Base-by-base conservation (phyloP, 306 rosid genomes). In the Cucurbita pepo region DNA sequence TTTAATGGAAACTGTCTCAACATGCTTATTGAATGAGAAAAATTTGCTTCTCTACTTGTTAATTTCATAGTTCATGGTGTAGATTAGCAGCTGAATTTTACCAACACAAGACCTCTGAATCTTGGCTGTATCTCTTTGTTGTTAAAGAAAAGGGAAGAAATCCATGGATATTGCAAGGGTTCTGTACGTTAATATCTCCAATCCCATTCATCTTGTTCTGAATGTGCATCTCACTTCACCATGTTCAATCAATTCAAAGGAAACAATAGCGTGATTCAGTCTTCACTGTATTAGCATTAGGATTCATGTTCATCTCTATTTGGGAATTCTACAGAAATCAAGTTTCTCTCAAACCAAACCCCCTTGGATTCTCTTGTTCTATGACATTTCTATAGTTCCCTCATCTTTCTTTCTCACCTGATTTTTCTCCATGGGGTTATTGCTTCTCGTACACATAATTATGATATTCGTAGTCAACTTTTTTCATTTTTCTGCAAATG, bases 1-100 rank as follows among this genome's bases (percentile, higher is more conserved):
- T 16, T 40, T 19, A 65, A 69, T 77, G 59, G 12, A 8, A 70
- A 19, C 13, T 66, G 51, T 45, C 63, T 45, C 78, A 79, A 41
- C 61, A 71, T 79, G 82, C 72, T 48, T 73, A 56, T 51, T 61
- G 52, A 78, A 76, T 61, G 78, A 79, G 78, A 73, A 40, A 63
- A 63, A 73, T 51, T 69, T 67, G 71, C 64, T 43, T 21, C 76
- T 47, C 22, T 9, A 25, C 77, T 83, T 74, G 81, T 47, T 41
- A 19, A 41, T 72, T 52, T 51, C 57, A 6, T 56, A 72, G 67
- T 38, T 43, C 40, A 72, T 82, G 83, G 50, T 84, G 88, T 88
- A 88, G 90, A 77, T 44, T 74, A 80, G 89, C 74, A 77, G 81
- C 76, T 74, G 73, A 77, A 75, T 56, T 74, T 47, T 58, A 72